phyloP scores from a whole-genome alignment of 2,329 filamentous ascomycete species.

The Ophiostoma sp. region DNA sequence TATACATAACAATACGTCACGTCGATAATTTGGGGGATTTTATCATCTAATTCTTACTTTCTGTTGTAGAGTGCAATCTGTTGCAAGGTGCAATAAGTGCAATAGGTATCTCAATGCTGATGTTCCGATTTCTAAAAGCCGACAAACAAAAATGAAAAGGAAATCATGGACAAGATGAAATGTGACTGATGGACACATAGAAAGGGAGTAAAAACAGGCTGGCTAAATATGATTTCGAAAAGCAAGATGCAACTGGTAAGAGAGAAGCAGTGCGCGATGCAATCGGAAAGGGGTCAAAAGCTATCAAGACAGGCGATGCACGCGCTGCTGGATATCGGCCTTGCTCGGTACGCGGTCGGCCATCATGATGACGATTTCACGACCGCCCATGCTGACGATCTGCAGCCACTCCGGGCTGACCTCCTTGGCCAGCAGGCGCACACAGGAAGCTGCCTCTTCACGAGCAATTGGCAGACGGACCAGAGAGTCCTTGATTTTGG shows the following conservation, averaged over 20 bases:
- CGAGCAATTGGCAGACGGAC: slow-evolving; percentile 45
- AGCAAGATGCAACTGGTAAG: neutral
- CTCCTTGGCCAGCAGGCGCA: slow-evolving; percentile 49
- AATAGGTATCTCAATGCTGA: slow-evolving; percentile 19
- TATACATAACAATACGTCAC: neutral
- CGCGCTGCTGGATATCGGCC: slow-evolving; percentile 34
- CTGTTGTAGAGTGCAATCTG: neutral
- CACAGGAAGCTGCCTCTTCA: slow-evolving; percentile 47
- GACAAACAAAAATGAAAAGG: neutral
- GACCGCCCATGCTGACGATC: slow-evolving; percentile 46
- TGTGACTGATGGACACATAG: neutral
- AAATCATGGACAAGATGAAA: neutral
- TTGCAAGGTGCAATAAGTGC: neutral
- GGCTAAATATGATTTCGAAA: slow-evolving; percentile 4
- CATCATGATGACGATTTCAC: slow-evolving; percentile 55
- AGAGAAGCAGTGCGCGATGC: neutral
- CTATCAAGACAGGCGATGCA: slow-evolving; percentile 21
- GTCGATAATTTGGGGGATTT: neutral
- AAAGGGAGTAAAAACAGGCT: neutral
- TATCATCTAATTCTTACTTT: neutral
- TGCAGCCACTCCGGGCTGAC: slow-evolving; percentile 53
- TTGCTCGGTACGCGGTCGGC: slow-evolving; percentile 35
- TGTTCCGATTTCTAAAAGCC: neutral
- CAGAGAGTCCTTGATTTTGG: slow-evolving; percentile 64
- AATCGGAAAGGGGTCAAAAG: neutral